Conservation (phyloP, 768 basidiomycete genomes). For the Pleurotus platypus region DNA sequence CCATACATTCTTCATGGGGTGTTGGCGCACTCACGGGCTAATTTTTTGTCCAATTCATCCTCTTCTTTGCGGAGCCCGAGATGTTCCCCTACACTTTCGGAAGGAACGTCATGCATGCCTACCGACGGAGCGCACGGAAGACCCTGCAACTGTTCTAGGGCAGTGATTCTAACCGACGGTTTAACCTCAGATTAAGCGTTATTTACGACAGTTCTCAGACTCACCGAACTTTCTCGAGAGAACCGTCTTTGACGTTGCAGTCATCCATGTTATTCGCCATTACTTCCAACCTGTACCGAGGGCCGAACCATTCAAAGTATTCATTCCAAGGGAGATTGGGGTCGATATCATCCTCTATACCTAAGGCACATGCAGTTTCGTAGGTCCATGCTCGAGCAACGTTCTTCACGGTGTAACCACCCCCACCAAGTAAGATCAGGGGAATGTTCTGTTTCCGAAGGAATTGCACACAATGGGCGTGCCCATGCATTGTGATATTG, state of each 20-base stretch:
- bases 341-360: conserved; percentile 74
- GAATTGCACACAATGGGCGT: conserved; percentile 96
- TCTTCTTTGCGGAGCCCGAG: conserved; percentile 53
- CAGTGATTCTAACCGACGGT: conserved; percentile 24
- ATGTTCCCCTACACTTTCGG: conserved; percentile 61
- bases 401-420: conserved; percentile 98
- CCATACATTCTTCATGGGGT: neutral
- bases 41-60: conserved; percentile 63
- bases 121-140: conserved; percentile 75
- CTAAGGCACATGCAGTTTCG: conserved; percentile 95
- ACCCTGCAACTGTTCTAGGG: conserved; percentile 41
- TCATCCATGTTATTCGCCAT: conserved; percentile 93
- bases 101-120: conserved; percentile 79
- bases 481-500: conserved; percentile 96
- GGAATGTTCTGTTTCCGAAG: conserved; percentile 96
- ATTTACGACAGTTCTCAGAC: conserved; percentile 16
- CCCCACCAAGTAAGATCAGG: conserved; percentile 90
- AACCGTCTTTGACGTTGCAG: conserved; percentile 76
- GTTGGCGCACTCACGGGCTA: conserved; percentile 56
- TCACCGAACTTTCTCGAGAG: conserved; percentile 76
- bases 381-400: conserved; percentile 97
- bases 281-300: conserved; percentile 90
- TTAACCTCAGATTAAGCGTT: neutral
- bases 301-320: conserved; percentile 98
- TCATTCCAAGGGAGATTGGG: conserved; percentile 80